phyloP scores from a whole-genome alignment of 2,329 filamentous ascomycete species.

The Cladophialophora carrionii region DNA sequence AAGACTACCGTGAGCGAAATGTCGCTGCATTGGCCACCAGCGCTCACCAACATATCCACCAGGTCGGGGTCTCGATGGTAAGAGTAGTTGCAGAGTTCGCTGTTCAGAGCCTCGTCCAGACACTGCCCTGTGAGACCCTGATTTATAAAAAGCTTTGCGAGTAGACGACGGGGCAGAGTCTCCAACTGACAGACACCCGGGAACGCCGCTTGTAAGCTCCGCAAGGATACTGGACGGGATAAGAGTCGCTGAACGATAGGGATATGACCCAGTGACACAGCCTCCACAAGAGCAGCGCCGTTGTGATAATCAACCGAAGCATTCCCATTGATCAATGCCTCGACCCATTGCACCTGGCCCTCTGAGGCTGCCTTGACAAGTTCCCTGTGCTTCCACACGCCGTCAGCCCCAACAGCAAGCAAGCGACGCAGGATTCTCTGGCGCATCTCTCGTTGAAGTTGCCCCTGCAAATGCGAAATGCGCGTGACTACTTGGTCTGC shows the following conservation, averaged over 20 bases:
- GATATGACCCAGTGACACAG: conserved; percentile 10
- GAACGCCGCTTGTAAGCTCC: conserved; percentile 14
- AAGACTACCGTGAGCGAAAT: conserved; percentile 16
- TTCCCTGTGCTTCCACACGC: conserved; percentile 15
- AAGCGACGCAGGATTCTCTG: conserved; percentile 7
- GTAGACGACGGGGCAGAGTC: conserved; percentile 13
- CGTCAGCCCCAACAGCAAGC: background rate
- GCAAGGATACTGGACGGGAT: conserved; percentile 10
- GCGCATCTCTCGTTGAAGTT: conserved; percentile 3
- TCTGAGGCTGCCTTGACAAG: conserved; percentile 13
- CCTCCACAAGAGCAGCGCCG: conserved; percentile 12
- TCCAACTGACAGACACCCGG: conserved; percentile 11
- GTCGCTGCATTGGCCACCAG: conserved; percentile 8
- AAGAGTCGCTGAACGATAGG: conserved; percentile 12
- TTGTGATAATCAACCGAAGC: conserved; percentile 20
- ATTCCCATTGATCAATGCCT: conserved; percentile 4
- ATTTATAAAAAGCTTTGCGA: conserved; percentile 18
- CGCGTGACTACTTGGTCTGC: conserved; percentile 9
- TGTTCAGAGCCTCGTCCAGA: conserved; percentile 18
- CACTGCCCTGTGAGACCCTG: conserved; percentile 16
- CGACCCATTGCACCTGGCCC: background rate
- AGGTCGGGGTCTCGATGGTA: conserved; percentile 15
- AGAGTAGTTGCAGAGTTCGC: conserved; percentile 22
- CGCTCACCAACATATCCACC: conserved; percentile 14
- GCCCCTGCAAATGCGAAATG: background rate